phyloP scores from a whole-genome alignment of 2,329 filamentous ascomycete genomes.

The Epichloe elymi region DNA sequence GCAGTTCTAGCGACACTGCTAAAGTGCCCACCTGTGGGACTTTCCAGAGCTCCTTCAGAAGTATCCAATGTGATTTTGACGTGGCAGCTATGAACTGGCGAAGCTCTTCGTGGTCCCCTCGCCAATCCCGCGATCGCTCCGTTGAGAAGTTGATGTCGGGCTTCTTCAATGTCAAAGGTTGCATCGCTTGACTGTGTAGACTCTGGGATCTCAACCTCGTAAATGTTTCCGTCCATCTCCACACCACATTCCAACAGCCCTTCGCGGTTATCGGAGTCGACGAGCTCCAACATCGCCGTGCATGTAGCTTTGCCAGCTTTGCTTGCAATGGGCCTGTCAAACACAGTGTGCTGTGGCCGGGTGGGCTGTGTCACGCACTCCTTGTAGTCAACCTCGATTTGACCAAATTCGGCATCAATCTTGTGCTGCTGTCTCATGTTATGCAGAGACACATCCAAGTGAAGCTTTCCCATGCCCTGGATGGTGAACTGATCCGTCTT shows the following conservation, averaged over 20 bases:
- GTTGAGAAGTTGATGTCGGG: conserved; percentile 53
- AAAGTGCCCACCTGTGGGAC: conserved; percentile 55
- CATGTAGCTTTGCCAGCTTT: conserved; percentile 69
- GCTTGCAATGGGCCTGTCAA: conserved; percentile 69
- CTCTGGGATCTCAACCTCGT: conserved; percentile 40
- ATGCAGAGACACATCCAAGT: conserved; percentile 85
- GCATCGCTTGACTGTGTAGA: conserved; percentile 32
- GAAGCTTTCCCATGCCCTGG: conserved; percentile 91
- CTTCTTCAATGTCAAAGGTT: conserved; percentile 36
- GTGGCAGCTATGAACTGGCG: conserved; percentile 64
- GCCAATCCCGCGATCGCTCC: conserved; percentile 75
- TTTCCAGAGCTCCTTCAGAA: conserved; percentile 36
- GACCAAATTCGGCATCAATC: conserved; percentile 72
- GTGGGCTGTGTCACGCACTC: conserved; percentile 58
- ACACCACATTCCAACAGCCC: conserved; percentile 28
- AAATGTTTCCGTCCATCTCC: conserved; percentile 59
- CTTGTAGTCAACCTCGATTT: conserved; percentile 90
- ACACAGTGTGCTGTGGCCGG: conserved; percentile 43
- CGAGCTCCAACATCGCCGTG: conserved; percentile 51
- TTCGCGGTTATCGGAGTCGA: conserved; percentile 29
- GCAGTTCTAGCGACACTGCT: conserved; percentile 48
- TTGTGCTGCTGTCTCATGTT: conserved; percentile 82
- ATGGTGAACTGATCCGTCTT: conserved; percentile 89
- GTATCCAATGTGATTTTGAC: conserved; percentile 60
- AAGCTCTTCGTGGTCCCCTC: conserved; percentile 67